Base-by-base conservation (phyloP, 306 rosid species). In the Trifolium pratense region DNA sequence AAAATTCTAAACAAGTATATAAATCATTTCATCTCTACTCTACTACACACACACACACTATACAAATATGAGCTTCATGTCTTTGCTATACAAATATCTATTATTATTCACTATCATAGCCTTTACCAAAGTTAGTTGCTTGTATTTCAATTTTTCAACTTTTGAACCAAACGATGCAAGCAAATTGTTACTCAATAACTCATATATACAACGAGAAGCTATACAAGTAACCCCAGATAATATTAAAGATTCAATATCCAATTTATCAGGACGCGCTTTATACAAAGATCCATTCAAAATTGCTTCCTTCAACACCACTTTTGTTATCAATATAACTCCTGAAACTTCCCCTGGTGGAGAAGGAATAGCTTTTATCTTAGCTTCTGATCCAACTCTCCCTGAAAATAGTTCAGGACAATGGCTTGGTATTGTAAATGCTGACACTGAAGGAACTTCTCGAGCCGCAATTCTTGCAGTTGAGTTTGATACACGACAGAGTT, bases 401-500 rank as follows among this genome's bases (percentile, higher is more conserved):
- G 55, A 31, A 16, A 49, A 72, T 34, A 81, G 82, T 70, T 18
- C 5, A 0, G 86, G 84, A 8, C 3, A 79, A 51, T 85, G 88
- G 88, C 80, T 85, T 9, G 88, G 84, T 21, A 81, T 85, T 42
- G 84, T 79, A 8, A 89, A 84, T 70, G 73, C 86, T 42, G 26
- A 39, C 0, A 77, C 87, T 8, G 87, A 88, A 51, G 96, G 93
- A 68, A 79, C 87, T 16, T 34, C 79, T n/a, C 40, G 25, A 56
- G 80, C 85, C 2, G 26, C 16, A 32, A 80, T 88, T 21, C 75
- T 89, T 8, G 97, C 93, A 1, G 84, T 92, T 2, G 97, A 92
- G 40, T 89, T 92, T 7, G 97, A 92, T 80, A 89, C 96, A 3
- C 75, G 77, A 15, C 75, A 84, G 49, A 92, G 82, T 69, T 89